phyloP scores from a whole-genome alignment of 1,284 basidiomycete genomes.

The Marasmius sp. region DNA sequence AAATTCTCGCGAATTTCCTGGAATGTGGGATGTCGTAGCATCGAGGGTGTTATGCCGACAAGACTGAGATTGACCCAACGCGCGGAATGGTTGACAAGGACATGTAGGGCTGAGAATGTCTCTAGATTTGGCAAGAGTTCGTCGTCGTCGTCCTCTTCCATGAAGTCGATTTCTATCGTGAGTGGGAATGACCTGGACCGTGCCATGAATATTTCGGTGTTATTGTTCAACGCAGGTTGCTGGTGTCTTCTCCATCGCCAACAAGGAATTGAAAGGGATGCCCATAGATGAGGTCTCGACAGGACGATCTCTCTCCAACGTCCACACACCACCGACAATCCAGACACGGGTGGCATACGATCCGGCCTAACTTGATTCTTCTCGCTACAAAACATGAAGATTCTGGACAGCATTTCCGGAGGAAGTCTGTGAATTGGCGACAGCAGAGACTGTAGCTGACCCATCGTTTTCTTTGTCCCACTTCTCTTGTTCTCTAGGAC shows the following conservation, averaged over 20 bases:
- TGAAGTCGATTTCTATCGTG: no score
- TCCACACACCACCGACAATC: background rate
- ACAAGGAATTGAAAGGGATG: background rate
- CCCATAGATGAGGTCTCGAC: background rate
- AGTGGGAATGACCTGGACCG: no score
- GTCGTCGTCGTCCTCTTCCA: no score
- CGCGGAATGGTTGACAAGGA: no score
- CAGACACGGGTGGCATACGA: background rate
- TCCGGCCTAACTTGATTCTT: background rate
- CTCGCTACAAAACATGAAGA: background rate
- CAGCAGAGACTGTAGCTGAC: background rate
- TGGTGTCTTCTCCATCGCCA: no score
- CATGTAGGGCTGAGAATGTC: no score
- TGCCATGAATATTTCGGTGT: no score
- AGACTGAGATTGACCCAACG: no score
- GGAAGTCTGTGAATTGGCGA: background rate
- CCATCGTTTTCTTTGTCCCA: background rate
- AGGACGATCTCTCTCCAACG: background rate
- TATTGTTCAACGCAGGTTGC: no score
- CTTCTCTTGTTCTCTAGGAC: background rate
- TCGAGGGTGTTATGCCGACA: no score
- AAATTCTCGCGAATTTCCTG: background rate
- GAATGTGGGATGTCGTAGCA: background rate
- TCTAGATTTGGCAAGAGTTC: no score
- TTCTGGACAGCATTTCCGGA: background rate